Conservation (phyloP, 2,329 filamentous ascomycete species). For the Diaporthe vexans region DNA sequence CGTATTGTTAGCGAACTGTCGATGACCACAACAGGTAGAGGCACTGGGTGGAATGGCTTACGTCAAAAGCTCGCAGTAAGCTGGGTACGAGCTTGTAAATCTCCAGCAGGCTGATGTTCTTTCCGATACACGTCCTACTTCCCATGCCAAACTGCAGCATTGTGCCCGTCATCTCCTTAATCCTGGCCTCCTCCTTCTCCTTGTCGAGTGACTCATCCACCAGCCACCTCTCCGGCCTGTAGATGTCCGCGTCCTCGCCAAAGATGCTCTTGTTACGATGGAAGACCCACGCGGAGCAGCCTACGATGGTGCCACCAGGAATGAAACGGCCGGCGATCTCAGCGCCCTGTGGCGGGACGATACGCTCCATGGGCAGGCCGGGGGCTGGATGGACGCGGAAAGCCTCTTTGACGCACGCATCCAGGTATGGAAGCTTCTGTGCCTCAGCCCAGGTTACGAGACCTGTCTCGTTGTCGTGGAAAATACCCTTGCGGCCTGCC, state of each 20-base stretch:
- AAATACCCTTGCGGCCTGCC: conserved; percentile 33
- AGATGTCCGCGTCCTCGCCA: conserved; percentile 76
- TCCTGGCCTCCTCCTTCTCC: conserved; percentile 62
- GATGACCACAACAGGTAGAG: conserved; percentile 56
- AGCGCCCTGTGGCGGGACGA: conserved; percentile 78
- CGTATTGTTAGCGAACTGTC: background rate
- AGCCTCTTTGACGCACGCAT: conserved; percentile 61
- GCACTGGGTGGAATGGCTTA: conserved; percentile 51
- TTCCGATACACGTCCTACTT: conserved; percentile 77
- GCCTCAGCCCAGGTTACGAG: conserved; percentile 77
- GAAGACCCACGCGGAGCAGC: conserved; percentile 81
- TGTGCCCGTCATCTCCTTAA: conserved; percentile 77
- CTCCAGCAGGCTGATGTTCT: conserved; percentile 74
- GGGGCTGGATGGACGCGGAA: conserved; percentile 67
- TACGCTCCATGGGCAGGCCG: conserved; percentile 79
- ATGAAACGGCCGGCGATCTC: conserved; percentile 74
- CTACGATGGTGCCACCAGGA: conserved; percentile 79
- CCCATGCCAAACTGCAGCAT: conserved; percentile 83
- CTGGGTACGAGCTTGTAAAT: conserved; percentile 75
- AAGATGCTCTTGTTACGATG: conserved; percentile 77
- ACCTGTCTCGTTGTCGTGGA: conserved; percentile 58
- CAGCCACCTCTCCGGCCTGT: conserved; percentile 78
- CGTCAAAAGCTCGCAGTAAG: conserved; percentile 75
- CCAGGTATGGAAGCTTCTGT: conserved; percentile 80
- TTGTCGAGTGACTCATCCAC: conserved; percentile 64